phyloP scores from a whole-genome alignment of 768 basidiomycete genomes.

The Vishniacozyma victoriae region DNA sequence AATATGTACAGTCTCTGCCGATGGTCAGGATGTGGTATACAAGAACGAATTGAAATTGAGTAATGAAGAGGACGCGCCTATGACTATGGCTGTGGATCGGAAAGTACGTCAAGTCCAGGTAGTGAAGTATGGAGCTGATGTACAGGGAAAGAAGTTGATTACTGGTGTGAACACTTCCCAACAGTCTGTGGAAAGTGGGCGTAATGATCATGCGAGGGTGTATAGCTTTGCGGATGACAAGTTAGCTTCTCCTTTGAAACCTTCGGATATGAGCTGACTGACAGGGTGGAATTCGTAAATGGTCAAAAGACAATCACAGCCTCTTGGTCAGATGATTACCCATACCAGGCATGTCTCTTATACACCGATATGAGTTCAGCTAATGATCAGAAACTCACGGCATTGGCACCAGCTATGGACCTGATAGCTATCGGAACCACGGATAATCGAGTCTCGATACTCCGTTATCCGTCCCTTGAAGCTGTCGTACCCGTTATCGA shows the following conservation, averaged over 20 bases:
- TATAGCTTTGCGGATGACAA: conserved; percentile 50
- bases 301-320: conserved; percentile 61
- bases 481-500: conserved; percentile 52
- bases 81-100: conserved; percentile 74
- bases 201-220: conserved; percentile 80
- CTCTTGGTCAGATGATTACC: conserved; percentile 59
- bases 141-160: conserved; percentile 53
- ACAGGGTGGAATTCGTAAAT: conserved; percentile 55
- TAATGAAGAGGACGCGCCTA: conserved; percentile 85
- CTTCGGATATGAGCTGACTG: conserved; percentile 3
- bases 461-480: conserved; percentile 59
- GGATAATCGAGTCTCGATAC: conserved; percentile 62
- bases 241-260: conserved; percentile 4
- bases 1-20: conserved; percentile 40
- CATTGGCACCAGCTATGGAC: conserved; percentile 63
- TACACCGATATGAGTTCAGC: neutral
- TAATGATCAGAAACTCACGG: conserved; percentile 74
- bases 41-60: conserved; percentile 64
- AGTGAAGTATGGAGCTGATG: conserved; percentile 6
- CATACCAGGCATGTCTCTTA: conserved; percentile 65
- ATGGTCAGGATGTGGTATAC: conserved; percentile 33
- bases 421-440: conserved; percentile 66
- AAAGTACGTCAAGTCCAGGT: conserved; percentile 51
- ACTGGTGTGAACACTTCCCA: conserved; percentile 82
- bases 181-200: conserved; percentile 58